A percentile compares a stretch with the other conserved stretches of the same genome.
Evolutionary conservation across 2,329 filamentous ascomycete genomes (phyloP).

Genomic region (Mycocentrospora acerina): DNA sequence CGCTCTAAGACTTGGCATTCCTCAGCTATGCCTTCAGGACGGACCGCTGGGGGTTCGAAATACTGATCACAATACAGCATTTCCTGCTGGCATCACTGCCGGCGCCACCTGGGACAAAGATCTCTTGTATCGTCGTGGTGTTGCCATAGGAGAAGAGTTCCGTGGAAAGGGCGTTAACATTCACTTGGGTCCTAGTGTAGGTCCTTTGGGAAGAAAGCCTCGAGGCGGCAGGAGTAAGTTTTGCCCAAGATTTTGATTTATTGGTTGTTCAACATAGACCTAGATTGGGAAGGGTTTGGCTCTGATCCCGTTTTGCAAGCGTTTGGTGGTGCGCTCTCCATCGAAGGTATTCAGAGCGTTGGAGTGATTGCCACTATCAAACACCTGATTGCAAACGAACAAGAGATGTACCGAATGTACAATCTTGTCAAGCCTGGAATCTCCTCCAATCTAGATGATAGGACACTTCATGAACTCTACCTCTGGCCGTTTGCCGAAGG

Average conservation of each 20-base stretch:
- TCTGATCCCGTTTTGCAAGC: constrained; percentile 71
- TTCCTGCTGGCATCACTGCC: constrained; percentile 75
- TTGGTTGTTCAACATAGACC: constrained; percentile 2
- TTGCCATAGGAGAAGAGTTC: constrained; percentile 70
- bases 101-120: constrained; percentile 75
- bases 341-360: constrained; percentile 70
- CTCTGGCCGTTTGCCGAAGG: constrained; percentile 84
- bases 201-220: constrained; percentile 65
- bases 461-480: constrained; percentile 76
- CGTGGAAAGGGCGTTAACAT: constrained; percentile 73
- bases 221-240: constrained; percentile 60
- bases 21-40: constrained; percentile 65
- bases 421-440: constrained; percentile 38
- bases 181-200: constrained; percentile 69
- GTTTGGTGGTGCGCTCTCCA: constrained; percentile 73
- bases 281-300: constrained; percentile 71
- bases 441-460: constrained; percentile 69
- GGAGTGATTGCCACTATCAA: constrained; percentile 73
- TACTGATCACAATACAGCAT: constrained; percentile 74
- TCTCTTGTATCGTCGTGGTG: constrained; percentile 67
- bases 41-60: constrained; percentile 69
- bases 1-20: constrained; percentile 68
- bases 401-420: constrained; percentile 56
- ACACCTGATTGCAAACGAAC: constrained; percentile 75
- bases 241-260: not conserved